A percentile compares a stretch with the other conserved stretches of the same genome.
Conservation (phyloP, 306 rosid genomes). For the Boehmeria nivea region DNA sequence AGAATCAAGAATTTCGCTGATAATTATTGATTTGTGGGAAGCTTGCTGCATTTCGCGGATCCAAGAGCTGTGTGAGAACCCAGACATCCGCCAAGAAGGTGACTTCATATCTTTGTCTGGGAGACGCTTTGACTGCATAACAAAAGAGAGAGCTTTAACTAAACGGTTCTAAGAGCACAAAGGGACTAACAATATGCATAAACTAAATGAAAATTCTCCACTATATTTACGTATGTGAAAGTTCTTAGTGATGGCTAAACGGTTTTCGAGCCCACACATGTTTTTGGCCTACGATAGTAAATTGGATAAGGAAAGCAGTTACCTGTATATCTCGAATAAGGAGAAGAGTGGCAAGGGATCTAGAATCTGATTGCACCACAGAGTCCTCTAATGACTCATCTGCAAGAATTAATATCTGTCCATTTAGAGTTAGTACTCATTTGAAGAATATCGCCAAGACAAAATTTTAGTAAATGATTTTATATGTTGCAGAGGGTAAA, state of each 20-base stretch:
- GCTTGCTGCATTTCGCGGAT: conserved; percentile 97
- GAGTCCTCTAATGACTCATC: conserved; percentile 95
- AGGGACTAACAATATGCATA: too few relatives aligned
- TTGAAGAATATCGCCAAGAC: conserved; percentile 1
- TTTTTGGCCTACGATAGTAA: background rate
- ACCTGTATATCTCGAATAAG: conserved; percentile 98
- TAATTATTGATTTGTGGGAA: conserved; percentile 84
- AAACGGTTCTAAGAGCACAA: background rate
- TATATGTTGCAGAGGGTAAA: too few relatives aligned
- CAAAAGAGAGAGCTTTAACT: background rate
- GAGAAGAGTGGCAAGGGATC: conserved; percentile 96
- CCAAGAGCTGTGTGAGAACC: conserved; percentile 94
- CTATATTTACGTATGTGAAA: too few relatives aligned
- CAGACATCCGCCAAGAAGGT: conserved; percentile 56
- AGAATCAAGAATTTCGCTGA: conserved; percentile 95
- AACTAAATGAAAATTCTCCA: background rate
- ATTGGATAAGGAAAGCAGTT: conserved; percentile 15
- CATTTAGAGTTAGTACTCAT: conserved; percentile 59
- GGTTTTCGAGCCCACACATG: too few relatives aligned
- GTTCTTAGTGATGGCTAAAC: too few relatives aligned
- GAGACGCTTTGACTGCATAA: conserved; percentile 78
- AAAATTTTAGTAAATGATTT: background rate
- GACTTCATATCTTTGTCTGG: conserved; percentile 70
- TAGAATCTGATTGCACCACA: conserved; percentile 91
- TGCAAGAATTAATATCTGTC: conserved; percentile 96